phyloP scores from a whole-genome alignment of 2,329 filamentous ascomycete genomes.

The Emmonsia crescens region DNA sequence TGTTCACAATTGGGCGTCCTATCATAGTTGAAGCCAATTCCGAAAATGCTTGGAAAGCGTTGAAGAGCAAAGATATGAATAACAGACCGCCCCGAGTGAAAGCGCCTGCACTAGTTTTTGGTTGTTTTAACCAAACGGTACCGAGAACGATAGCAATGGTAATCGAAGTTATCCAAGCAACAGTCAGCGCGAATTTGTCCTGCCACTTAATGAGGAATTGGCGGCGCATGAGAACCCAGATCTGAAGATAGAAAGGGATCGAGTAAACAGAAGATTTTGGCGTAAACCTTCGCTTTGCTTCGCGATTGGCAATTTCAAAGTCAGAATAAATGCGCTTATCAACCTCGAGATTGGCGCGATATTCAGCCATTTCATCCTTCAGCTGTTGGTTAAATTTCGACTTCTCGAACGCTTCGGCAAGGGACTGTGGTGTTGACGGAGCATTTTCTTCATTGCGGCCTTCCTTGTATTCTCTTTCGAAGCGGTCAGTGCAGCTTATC shows the following conservation, averaged over 20 bases:
- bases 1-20: slow-evolving; percentile 85
- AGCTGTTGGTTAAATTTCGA: slow-evolving; percentile 38
- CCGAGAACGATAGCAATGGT: slow-evolving; percentile 67
- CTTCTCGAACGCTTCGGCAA: slow-evolving; percentile 47
- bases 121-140: slow-evolving; percentile 70
- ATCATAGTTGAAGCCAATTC: slow-evolving; percentile 76
- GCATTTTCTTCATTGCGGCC: slow-evolving; percentile 42
- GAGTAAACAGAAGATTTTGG: slow-evolving; percentile 66
- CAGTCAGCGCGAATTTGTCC: slow-evolving; percentile 64
- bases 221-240: slow-evolving; percentile 52
- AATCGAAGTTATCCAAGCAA: slow-evolving; percentile 56
- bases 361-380: slow-evolving; percentile 44
- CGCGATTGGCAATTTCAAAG: slow-evolving; percentile 62
- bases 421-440: slow-evolving; percentile 60
- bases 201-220: slow-evolving; percentile 66
- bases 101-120: slow-evolving; percentile 55
- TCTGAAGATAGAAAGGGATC: slow-evolving; percentile 66
- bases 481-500: slow-evolving; percentile 73
- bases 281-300: slow-evolving; percentile 67
- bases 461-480: slow-evolving; percentile 63
- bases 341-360: slow-evolving; percentile 52
- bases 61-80: slow-evolving; percentile 80
- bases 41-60: slow-evolving; percentile 68
- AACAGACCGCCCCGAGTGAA: slow-evolving; percentile 68
- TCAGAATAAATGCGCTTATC: slow-evolving; percentile 62